These are phyloP conservation scores for Fragosphaeria purpurea DNA, from an alignment of 2,329 filamentous ascomycete species.

Conservation along the genomic window DNA sequence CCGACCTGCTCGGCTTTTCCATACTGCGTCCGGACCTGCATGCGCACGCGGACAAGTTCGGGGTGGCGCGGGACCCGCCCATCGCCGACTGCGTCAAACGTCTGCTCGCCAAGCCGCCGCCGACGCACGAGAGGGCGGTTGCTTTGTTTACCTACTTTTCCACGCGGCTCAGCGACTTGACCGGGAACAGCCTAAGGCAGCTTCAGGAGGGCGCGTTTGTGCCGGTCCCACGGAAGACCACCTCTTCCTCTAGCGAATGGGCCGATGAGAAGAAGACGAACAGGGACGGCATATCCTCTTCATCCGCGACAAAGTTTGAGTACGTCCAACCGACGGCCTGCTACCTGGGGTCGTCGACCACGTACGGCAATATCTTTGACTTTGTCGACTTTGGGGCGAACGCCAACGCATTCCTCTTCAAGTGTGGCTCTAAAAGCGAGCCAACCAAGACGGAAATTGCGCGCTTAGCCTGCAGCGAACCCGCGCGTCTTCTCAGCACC, in stretches of 20 bases:
- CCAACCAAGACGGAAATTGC: constrained; percentile 82
- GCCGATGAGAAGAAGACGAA: constrained; percentile 19
- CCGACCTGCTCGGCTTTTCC: constrained; percentile 68
- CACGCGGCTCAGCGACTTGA: constrained; percentile 63
- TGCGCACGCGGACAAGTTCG: constrained; percentile 72
- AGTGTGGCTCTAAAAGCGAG: constrained; percentile 83
- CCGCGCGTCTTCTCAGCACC: constrained; percentile 67
- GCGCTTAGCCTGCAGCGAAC: constrained; percentile 70
- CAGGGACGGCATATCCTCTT: too few relatives aligned
- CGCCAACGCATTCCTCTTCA: constrained; percentile 79
- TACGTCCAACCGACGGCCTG: constrained; percentile 61
- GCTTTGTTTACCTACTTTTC: constrained; percentile 77
- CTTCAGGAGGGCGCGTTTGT: constrained; percentile 61
- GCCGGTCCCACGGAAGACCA: constrained; percentile 40
- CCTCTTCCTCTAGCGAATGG: constrained; percentile 2
- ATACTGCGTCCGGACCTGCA: constrained; percentile 70
- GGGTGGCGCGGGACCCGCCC: constrained; percentile 71
- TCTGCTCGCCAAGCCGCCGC: constrained; percentile 63
- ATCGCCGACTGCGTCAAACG: constrained; percentile 67
- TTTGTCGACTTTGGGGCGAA: constrained; percentile 89
- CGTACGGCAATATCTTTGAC: constrained; percentile 85
- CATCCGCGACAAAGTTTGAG: constrained; percentile 23
- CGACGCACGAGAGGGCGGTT: constrained; percentile 53
- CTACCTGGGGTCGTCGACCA: constrained; percentile 63
- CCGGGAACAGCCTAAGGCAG: constrained; percentile 45